Evolutionary conservation across 768 basidiomycete genomes (phyloP).

Genomic region (Hortiboletus flavorubellus): DNA sequence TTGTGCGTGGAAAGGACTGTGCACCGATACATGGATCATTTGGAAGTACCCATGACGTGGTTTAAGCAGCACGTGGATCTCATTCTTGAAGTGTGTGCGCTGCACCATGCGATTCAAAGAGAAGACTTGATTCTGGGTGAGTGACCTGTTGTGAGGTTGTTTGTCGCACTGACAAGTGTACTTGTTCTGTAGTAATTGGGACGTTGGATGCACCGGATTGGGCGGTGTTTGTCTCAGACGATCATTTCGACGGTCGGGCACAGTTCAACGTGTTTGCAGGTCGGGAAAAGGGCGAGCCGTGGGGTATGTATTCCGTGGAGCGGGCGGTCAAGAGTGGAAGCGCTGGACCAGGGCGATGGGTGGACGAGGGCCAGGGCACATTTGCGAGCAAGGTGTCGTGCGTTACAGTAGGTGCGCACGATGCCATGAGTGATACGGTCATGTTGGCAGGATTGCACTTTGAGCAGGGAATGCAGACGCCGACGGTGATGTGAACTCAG

Average conservation of each 20-base stretch:
- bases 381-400: conserved; percentile 55
- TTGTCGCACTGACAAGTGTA: not conserved
- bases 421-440: conserved; percentile 45
- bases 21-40: conserved; percentile 61
- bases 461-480: conserved; percentile 55
- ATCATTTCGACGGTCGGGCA: conserved; percentile 59
- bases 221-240: conserved; percentile 72
- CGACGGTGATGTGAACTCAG: conserved; percentile 43
- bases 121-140: conserved; percentile 56
- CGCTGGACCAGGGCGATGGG: conserved; percentile 48
- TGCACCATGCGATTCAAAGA: conserved; percentile 45
- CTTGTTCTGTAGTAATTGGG: conserved; percentile 51
- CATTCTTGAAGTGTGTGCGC: conserved; percentile 55
- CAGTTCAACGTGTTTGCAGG: conserved; percentile 68
- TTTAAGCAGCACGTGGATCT: conserved; percentile 65
- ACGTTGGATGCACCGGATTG: conserved; percentile 68
- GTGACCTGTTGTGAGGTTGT: not conserved
- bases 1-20: conserved; percentile 67
- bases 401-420: conserved; percentile 23
- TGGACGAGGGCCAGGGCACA: conserved; percentile 34
- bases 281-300: conserved; percentile 52
- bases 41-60: conserved; percentile 68
- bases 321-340: conserved; percentile 39
- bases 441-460: conserved; percentile 64
- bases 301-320: conserved; percentile 72